Percentiles rank a stretch among this genome's conserved stretches.
Evolutionary conservation across 305 asterid species (phyloP).

Genomic region (Rubia occidens): DNA sequence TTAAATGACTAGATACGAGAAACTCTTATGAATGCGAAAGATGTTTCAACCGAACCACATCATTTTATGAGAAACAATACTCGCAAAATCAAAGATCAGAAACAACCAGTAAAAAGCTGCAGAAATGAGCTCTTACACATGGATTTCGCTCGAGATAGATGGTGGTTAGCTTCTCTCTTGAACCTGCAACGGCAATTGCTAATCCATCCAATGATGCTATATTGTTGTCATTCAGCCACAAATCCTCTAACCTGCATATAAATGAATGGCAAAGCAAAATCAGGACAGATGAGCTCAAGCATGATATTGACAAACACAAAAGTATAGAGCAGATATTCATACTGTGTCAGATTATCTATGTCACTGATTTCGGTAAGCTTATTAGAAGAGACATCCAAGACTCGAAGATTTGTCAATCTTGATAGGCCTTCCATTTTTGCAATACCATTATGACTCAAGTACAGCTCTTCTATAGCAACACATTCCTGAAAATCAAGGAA

Average conservation of each 20-base stretch:
- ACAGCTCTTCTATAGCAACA: slow-evolving; percentile 75
- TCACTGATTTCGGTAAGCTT: slow-evolving; percentile 68
- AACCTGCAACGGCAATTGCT: slow-evolving; percentile 58
- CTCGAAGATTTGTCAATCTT: slow-evolving; percentile 61
- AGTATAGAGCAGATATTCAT: slow-evolving; percentile 19
- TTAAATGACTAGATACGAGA: background rate
- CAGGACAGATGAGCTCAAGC: slow-evolving; percentile 1
- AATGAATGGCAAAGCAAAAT: slow-evolving; percentile 16
- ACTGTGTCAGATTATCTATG: slow-evolving; percentile 54
- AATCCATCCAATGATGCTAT: slow-evolving; percentile 58
- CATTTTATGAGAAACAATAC: background rate
- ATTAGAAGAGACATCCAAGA: slow-evolving; percentile 84
- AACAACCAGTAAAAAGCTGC: background rate
- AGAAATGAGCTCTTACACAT: slow-evolving; percentile 35
- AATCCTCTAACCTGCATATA: slow-evolving; percentile 69
- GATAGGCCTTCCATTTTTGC: slow-evolving; percentile 85
- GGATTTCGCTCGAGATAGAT: slow-evolving; percentile 96
- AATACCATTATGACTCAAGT: slow-evolving; percentile 95
- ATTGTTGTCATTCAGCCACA: slow-evolving; percentile 94
- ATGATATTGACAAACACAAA: slow-evolving; percentile 13
- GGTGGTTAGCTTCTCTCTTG: slow-evolving; percentile 65
- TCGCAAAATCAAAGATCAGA: too few relatives aligned
- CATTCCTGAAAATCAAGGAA: slow-evolving; percentile 52
- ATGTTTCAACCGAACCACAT: background rate
- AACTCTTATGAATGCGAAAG: background rate